Evolutionary conservation across 2,329 filamentous ascomycete genomes (phyloP).

Genomic region (Cytospora leucostoma): DNA sequence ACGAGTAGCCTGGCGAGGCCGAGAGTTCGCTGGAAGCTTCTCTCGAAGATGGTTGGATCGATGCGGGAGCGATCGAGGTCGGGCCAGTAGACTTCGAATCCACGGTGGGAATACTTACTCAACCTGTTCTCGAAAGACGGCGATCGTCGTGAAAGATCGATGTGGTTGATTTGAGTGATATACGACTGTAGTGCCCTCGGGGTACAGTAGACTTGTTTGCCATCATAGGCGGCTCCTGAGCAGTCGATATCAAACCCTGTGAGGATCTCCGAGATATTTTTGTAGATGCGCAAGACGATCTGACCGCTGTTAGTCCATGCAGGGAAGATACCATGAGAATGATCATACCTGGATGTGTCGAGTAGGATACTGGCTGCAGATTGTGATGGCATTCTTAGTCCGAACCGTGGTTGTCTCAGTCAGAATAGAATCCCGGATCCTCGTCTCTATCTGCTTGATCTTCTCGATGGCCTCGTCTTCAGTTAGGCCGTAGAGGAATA

Average conservation of each 20-base stretch:
- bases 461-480: conserved; percentile 80
- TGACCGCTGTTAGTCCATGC: conserved; percentile 38
- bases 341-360: conserved; percentile 67
- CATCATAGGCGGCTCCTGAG: conserved; percentile 78
- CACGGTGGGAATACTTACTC: conserved; percentile 80
- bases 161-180: conserved; percentile 78
- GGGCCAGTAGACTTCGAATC: conserved; percentile 83
- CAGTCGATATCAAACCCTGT: conserved; percentile 89
- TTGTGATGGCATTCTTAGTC: conserved; percentile 86
- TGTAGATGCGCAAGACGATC: conserved; percentile 84
- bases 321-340: background rate
- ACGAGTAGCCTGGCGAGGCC: conserved; percentile 79
- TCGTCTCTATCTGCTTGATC: conserved; percentile 77
- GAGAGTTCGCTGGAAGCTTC: conserved; percentile 73
- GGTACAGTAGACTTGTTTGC: conserved; percentile 75
- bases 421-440: conserved; percentile 74
- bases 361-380: conserved; percentile 77
- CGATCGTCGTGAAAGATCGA: conserved; percentile 77
- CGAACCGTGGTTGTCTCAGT: conserved; percentile 82
- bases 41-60: conserved; percentile 85
- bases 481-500: conserved; percentile 79
- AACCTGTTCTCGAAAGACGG: conserved; percentile 87
- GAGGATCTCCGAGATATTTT: conserved; percentile 79
- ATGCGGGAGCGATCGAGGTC: conserved; percentile 72
- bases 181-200: conserved; percentile 77